Evolutionary conservation across 176 grass and related monocot species (phyloP).

Genomic region (Carex parvula): DNA sequence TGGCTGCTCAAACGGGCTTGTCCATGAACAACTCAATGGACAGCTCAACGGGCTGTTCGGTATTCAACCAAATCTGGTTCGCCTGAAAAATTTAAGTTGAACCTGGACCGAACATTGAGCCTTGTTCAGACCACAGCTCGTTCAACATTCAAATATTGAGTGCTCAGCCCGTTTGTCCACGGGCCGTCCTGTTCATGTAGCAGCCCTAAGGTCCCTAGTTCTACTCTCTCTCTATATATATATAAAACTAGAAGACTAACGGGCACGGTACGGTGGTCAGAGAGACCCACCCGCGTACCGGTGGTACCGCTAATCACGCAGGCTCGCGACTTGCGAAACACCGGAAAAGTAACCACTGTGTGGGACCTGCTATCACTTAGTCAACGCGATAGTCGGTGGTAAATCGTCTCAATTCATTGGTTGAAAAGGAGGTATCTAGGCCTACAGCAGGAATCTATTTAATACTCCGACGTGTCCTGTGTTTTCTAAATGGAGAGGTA

Average conservation of each 20-base stretch:
- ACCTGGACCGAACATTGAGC: too few species aligned
- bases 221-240: too few species aligned
- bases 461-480: background rate
- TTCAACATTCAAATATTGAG: too few species aligned
- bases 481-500: background rate
- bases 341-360: background rate
- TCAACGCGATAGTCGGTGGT: background rate
- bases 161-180: too few species aligned
- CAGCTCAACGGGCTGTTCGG: too few species aligned
- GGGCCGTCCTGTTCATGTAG: too few species aligned
- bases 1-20: too few species aligned
- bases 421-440: background rate
- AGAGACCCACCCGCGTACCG: background rate
- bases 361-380: background rate
- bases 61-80: too few species aligned
- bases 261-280: background rate
- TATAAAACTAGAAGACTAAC: background rate
- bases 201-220: too few species aligned
- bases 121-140: too few species aligned
- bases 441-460: background rate
- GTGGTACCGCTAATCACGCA: conserved; percentile 12
- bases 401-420: background rate
- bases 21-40: too few species aligned
- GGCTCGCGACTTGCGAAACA: background rate
- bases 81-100: too few species aligned